A percentile compares a stretch with the other conserved stretches of the same genome.
Evolutionary conservation across 352 stramenopile species (phyloP).

Genomic region (Hyaloperonospora brassicae): DNA sequence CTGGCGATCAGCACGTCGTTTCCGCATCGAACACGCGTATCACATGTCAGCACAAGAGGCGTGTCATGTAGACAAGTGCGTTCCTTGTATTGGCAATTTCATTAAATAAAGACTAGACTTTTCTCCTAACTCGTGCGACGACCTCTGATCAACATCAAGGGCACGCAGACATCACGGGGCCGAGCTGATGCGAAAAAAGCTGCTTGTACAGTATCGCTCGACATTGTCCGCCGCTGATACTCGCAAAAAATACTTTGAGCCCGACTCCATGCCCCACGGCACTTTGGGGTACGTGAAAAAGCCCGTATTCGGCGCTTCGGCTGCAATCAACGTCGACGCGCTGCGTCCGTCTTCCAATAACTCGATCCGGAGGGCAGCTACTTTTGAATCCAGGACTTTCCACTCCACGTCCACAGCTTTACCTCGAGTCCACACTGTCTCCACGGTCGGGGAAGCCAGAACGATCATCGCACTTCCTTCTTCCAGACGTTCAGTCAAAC

Average conservation of each 20-base stretch:
- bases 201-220: slow-evolving; percentile 49
- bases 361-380: slow-evolving; percentile 55
- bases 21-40: no score
- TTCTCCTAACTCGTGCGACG: no score
- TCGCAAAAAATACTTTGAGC: slow-evolving; percentile 70
- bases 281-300: slow-evolving; percentile 66
- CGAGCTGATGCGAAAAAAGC: slow-evolving; percentile 64
- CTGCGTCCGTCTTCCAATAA: slow-evolving; percentile 54
- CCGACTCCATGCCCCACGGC: slow-evolving; percentile 76
- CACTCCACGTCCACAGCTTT: slow-evolving; percentile 67
- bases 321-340: slow-evolving; percentile 58
- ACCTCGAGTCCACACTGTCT: slow-evolving; percentile 66
- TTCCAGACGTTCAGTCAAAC: slow-evolving; percentile 25
- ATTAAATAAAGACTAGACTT: no score
- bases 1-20: no score
- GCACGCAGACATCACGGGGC: slow-evolving; percentile 19
- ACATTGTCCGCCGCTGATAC: slow-evolving; percentile 37
- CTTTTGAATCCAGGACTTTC: slow-evolving; percentile 46
- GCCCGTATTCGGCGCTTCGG: slow-evolving; percentile 54
- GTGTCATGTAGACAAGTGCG: not conserved
- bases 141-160: no score
- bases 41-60: no score
- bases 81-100: no score
- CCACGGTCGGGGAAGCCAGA: slow-evolving; percentile 29
- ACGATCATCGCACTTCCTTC: slow-evolving; percentile 36